phyloP scores from a whole-genome alignment of 1,284 basidiomycete species.

The Cystobasidium sp. region DNA sequence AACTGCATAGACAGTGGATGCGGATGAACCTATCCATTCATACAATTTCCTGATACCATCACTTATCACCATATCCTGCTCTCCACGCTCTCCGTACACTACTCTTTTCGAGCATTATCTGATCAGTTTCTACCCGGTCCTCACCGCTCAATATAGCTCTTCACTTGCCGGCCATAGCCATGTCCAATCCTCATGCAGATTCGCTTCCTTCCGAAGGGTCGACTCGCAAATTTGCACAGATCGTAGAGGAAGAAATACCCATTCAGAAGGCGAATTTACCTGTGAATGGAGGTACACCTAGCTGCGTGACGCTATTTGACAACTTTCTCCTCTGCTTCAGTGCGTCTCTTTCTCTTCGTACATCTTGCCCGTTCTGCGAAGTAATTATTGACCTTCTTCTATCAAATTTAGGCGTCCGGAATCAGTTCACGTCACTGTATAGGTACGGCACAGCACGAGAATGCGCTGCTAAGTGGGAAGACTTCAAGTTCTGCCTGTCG shows the following conservation, averaged over 20 bases:
- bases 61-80: not conserved
- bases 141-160: too few relatives aligned
- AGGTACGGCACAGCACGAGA: slow-evolving; percentile 78
- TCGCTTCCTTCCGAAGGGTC: too few relatives aligned
- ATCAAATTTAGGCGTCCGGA: slow-evolving; percentile 67
- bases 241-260: slow-evolving; percentile 51
- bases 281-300: slow-evolving; percentile 51
- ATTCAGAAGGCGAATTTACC: slow-evolving; percentile 49
- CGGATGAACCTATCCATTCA: slow-evolving; percentile 43
- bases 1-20: slow-evolving; percentile 31
- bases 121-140: not conserved
- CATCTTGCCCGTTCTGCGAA: not conserved
- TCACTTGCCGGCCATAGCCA: too few relatives aligned
- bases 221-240: slow-evolving; percentile 43
- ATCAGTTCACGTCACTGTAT: slow-evolving; percentile 83
- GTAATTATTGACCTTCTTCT: slow-evolving; percentile 12
- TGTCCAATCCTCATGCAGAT: too few relatives aligned
- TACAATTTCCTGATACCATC: slow-evolving; percentile 19
- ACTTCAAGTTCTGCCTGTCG: slow-evolving; percentile 94
- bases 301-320: slow-evolving; percentile 52
- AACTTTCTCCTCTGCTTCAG: slow-evolving; percentile 52
- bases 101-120: not conserved
- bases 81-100: not conserved
- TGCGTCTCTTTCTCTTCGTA: slow-evolving; percentile 25
- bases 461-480: slow-evolving; percentile 79